Base-by-base conservation (phyloP, 345 rosid genomes). In the Aegle marmelos region DNA sequence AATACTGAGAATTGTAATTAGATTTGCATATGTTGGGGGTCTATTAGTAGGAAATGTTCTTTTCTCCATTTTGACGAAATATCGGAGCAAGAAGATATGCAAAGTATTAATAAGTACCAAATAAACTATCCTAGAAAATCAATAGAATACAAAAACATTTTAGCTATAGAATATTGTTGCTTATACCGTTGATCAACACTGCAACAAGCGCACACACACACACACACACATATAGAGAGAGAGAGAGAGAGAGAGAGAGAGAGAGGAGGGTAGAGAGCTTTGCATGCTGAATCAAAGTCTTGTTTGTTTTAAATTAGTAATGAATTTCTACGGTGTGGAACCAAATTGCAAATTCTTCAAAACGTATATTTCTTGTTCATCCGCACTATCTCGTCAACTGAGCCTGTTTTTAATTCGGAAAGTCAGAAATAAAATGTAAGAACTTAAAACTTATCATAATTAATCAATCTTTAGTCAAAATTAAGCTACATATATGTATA, bases 1-100 rank as follows among this genome's bases (percentile, higher is more conserved):
- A 27, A 93, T 76, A 69, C 98, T 90, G 17, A 93, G 90, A 64
- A 91, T 59, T 9, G 98, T 89, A 22, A 89, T 79, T 11, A 90
- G 93, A 2, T 84, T 76, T 24, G 96, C 98, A 48, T 39, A 80
- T 10, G 70, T 57, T 7, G 96, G 92, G 22, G 92, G 88, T 48
- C 63, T 84, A 76, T 76, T 76, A 36, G 25, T 69, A 28, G 48
- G 37, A 30, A 9, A 54, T 4, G 77, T 16, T 31, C 25, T 70
- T 22, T 54, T 45, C 78, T 71, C 81, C 86, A 85, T 85, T 70
- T 37, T 16, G 22, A 54, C 34, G 31, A 11, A 45, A 1, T 61
- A 34, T 25, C 9, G 36, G 68, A 9, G 24, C 34, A 48, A 7
- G 59, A 28, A 28, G 8, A 54, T 24, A 1, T 28, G 34, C 21